Evolutionary conservation across 371 early-diverging fungal genomes (phyloP), one percentile per base, ranked within the genome.

Genomic region (Lichtheimia corymbifera): DNA sequence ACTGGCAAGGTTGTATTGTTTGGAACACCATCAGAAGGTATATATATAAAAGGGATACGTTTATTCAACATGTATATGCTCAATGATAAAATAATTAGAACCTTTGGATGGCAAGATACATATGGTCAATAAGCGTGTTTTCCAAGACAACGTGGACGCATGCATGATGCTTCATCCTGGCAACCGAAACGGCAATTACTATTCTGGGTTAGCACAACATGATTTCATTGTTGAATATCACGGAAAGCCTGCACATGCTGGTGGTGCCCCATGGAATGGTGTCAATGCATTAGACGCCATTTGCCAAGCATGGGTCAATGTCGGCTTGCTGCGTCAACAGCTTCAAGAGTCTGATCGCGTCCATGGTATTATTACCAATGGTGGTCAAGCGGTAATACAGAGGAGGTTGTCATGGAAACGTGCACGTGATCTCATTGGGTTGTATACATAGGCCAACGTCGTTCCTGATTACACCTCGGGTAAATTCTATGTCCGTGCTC

Each of bases 1-100:
- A 54, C 71, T 7, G 91, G 87, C 17, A 73, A 74, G 17, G 84
- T 92, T 53, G 80, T 74, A 51, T 70, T 92, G 55, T 89, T 86
- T 79, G 93, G 92, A n/a, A 90, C 91, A 1, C 93, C 94, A 4
- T 91, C 89, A 5, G 93, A 93, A 70, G 91, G 60, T 59, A 59
- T 27, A 43, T 9, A 11, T 40, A 41, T 41, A 28, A 0, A 28
- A 28, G 28, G 2, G 18, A 15, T 43, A 4, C 15, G 30, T 55
- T 55, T 9, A 51, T 51, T 22, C 5, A 20, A 51, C 15, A 15
- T 51, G 18, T 14, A 15, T 1, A 17, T n/a, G n/a, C 14, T 42
- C 43, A 41, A 22, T 22, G 22, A 11, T 56, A 42, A 18, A 17
- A 9, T 9, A 17, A 17, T 24, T 42, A 58, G 58, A 93, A 71